Base-by-base conservation (phyloP, 805 yeast genomes). In the Hanseniaspora lachancei region DNA sequence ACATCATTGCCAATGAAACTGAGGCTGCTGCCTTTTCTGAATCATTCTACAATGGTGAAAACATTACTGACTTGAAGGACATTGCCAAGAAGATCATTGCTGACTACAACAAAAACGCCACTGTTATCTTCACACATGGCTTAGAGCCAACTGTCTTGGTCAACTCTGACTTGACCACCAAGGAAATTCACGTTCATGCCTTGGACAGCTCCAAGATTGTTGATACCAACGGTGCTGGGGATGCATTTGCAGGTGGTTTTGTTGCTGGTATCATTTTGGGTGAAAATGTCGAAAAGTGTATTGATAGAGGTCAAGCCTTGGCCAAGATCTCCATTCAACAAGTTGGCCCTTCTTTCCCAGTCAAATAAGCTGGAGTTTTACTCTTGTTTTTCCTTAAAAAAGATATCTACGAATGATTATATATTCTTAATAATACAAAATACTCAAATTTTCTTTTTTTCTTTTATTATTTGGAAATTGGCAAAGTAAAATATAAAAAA, bases 161-260 rank as follows among this genome's bases (percentile, higher is more conserved):
- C 59, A 69, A 79, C 49, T 78, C 80, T 66, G 76, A 79, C 62
- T 69, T 70, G 52, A 62, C 71, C 44, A 63, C 75, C 40, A 79
- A 77, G 57, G 68, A 76, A 41, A 82, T 69, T 75, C 76, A 84
- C 51, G 96, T 93, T 56, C 84, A 79, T 62, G 78, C 82, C 58
- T 79, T 93, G 66, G 84, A 78, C 43, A 63, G 79, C 47, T 71
- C 77, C 47, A 76, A 83, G 71, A 77, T 93, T 58, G 82, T 77
- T 58, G 99, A 93, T 75, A 87, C 97, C 66, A 93, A 91, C 74
- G 98, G 98, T 75, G 97, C 97, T 48, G 97, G 97, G 71, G 97
- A 91, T 69, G 96, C 97, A 15, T 91, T 91, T 68, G 97, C 97
- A 57, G 95, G 93, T 65, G 97, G 97, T 58, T 89, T 91, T 71